A percentile compares a stretch with the other conserved stretches of the same genome.
Conservation (phyloP, 192 early-diverging fungal species). For the Jimgerdemannia lactiflua region DNA sequence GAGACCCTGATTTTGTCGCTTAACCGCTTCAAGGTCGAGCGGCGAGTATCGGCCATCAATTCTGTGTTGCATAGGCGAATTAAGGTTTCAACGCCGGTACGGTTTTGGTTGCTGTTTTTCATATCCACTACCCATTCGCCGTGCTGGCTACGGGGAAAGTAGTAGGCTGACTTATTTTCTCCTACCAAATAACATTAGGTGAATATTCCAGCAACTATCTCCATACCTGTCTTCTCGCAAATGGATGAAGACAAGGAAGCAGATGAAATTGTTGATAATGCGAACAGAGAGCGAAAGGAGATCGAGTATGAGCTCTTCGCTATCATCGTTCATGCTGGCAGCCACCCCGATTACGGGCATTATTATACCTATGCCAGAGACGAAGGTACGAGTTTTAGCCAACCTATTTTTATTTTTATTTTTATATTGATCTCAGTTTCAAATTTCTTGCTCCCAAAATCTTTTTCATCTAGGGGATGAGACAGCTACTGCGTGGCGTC, state of each 20-base stretch:
- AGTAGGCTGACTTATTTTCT: too few relatives aligned
- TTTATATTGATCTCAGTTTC: too few relatives aligned
- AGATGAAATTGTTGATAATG: too few relatives aligned
- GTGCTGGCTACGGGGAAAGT: too few relatives aligned
- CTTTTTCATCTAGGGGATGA: not conserved
- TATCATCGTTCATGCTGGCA: conserved; percentile 45
- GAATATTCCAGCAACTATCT: too few relatives aligned
- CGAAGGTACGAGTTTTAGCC: conserved; percentile 7
- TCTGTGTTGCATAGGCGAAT: conserved; percentile 7
- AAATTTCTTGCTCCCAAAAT: not conserved
- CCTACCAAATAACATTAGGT: too few relatives aligned
- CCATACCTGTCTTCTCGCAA: too few relatives aligned
- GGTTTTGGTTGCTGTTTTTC: conserved; percentile 1
- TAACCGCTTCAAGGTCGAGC: conserved; percentile 21
- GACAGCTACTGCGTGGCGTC: conserved; percentile 14
- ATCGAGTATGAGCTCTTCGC: conserved; percentile 36
- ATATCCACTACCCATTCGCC: not conserved
- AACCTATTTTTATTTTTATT: too few relatives aligned
- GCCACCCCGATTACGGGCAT: conserved; percentile 45
- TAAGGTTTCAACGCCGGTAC: conserved; percentile 15
- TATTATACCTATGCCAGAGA: conserved; percentile 48
- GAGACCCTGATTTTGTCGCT: conserved; percentile 15
- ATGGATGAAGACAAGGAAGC: too few relatives aligned
- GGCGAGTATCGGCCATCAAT: not conserved
- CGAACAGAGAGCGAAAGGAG: too few relatives aligned